Evolutionary conservation across 805 yeast species (phyloP), one percentile per base, ranked within the genome.

Genomic region (Candida schatavii): DNA sequence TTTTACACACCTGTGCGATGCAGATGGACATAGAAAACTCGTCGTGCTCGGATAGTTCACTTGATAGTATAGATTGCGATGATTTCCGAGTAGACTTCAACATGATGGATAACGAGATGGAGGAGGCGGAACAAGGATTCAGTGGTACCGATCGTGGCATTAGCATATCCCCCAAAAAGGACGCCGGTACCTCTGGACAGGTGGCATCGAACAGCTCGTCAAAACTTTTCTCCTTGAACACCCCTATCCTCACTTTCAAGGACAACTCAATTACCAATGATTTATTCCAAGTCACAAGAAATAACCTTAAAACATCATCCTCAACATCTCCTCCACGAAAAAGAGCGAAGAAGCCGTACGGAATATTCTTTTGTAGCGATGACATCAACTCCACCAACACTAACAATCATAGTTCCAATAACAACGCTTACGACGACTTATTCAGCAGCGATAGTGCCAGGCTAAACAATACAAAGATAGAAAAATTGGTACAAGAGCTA

Each of bases 381-480:
- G 44, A 40, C 21, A 2, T 15, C 28, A n/a, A n/a, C n/a, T n/a
- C n/a, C n/a, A n/a, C n/a, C n/a, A n/a, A n/a, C n/a, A n/a, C n/a
- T n/a, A n/a, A n/a, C n/a, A n/a, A n/a, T n/a, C n/a, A n/a, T n/a
- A 11, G 46, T 48, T 27, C 51, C 43, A 11, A 29, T 13, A 17
- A 20, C 19, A 48, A 46, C 22, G 41, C 34, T 22, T 36, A 34
- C 20, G 50, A 49, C 23, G 52, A 49, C 18, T 56, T 45, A 28
- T 43, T 53, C 23, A 38, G 41, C 22, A 23, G 27, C 27, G 27
- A 23, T 23, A 52, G 50, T 9, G 49, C 52, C 31, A 39, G 57
- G 43, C 51, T 68, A 23, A 56, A 57, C 33, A 66, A 66, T 41
- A 55, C 61, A 46, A 70, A 70, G 44, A 57, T 70, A 30, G 66